Evolutionary conservation across 2,329 filamentous ascomycete genomes (phyloP), one percentile per base, ranked within the genome.

Genomic region (Fusarium xylarioides): DNA sequence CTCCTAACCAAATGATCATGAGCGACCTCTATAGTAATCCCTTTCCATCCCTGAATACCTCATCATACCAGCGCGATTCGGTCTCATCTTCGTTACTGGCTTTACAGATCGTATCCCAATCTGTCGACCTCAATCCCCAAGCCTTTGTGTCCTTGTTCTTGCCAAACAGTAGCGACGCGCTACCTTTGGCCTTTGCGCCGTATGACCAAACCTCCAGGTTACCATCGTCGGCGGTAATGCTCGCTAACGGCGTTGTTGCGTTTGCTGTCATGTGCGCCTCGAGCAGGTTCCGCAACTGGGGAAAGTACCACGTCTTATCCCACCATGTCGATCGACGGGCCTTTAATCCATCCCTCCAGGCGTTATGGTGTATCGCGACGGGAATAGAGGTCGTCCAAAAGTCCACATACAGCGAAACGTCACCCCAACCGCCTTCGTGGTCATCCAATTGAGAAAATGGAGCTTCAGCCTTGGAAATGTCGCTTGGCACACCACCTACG

Each of bases 261-360:
- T 62, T 76, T 69, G 71, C 30, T 16, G 53, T 34, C 58, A 62
- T 63, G 35, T 77, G 71, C 40, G 55, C 52, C 52, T 77, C 63
- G 28, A 77, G 16, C 2, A 78, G 70, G n/a, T 63, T 67, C 16
- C 75, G 70, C 42, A 77, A 53, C 21, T 77, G 66, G 11, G 76
- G 74, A 44, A 77, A 78, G 64, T 66, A 77, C 77, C 76, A 78
- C 23, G 71, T 78, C 59, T 70, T 76, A 59, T 77, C 69, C 76
- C 76, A 77, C 76, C 76, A 77, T 19, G 67, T 63, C 7, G 68
- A 66, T 11, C 74, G 61, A 4, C 76, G 66, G 23, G 65, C 68
- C 55, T 78, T 78, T 49, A 74, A 66, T n/a, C 73, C 76, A n/a
- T 76, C 47, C 14, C 55, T 69, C 74, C 73, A 76, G 4, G 76